These are phyloP conservation scores for Suaeda aralocaspica DNA, from an alignment of 148 eudicot genomes.

Conservation along the genomic window DNA sequence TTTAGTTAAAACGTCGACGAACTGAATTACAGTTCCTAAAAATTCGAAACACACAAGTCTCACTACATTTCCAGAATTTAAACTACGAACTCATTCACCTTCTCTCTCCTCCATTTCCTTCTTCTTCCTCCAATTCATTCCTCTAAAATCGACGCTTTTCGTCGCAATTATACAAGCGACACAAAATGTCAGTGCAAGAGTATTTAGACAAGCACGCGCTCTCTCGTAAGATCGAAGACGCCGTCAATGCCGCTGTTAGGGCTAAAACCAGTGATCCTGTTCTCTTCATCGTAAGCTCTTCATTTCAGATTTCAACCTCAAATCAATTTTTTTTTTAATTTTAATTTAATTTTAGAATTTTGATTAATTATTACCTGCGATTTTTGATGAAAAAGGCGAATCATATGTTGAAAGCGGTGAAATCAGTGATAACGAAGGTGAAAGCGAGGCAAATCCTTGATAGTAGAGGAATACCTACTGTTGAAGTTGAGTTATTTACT, in stretches of 20 bases:
- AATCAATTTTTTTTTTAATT: background rate
- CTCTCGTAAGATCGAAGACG: slow-evolving; percentile 93
- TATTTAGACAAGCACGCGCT: slow-evolving; percentile 87
- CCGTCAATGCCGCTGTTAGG: slow-evolving; percentile 98
- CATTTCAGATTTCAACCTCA: background rate
- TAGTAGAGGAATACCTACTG: slow-evolving; percentile 94
- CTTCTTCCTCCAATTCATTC: slow-evolving; percentile 1
- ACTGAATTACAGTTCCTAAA: too few relatives aligned
- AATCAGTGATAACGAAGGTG: slow-evolving; percentile 86
- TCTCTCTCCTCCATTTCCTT: slow-evolving; percentile 5
- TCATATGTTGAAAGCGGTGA: slow-evolving; percentile 93
- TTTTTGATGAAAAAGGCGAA: slow-evolving; percentile 45
- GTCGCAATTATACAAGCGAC: slow-evolving; percentile 9
- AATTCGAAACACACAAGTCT: too few relatives aligned
- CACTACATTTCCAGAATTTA: background rate
- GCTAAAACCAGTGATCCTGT: slow-evolving; percentile 92
- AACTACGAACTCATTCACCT: background rate
- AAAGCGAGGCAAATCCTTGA: slow-evolving; percentile 91
- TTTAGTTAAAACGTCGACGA: too few relatives aligned
- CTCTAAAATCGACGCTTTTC: too few relatives aligned
- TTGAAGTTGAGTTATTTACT: slow-evolving; percentile 84
- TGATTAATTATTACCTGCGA: background rate
- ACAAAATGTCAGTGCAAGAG: slow-evolving; percentile 89
- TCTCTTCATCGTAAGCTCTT: slow-evolving; percentile 66
- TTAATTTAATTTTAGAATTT: slow-evolving; percentile 8